Conservation (phyloP, 305 asterid species). For the Salvia sclarea region DNA sequence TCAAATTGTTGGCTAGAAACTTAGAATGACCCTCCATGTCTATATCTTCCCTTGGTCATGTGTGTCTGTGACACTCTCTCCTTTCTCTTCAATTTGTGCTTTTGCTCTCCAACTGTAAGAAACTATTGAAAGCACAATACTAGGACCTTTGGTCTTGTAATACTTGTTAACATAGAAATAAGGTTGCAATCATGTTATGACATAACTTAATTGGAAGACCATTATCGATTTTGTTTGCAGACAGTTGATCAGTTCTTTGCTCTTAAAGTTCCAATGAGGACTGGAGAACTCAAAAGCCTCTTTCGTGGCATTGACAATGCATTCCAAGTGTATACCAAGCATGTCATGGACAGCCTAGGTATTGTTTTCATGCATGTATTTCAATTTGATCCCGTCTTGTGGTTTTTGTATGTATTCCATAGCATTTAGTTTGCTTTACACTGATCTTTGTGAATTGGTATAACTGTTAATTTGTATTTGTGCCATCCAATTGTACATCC, state of each 20-base stretch:
- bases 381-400: not conserved
- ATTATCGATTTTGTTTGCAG: conserved; percentile 52
- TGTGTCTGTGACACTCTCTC: not conserved
- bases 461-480: not conserved
- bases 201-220: conserved; percentile 15
- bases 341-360: conserved; percentile 81
- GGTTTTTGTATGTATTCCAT: not conserved
- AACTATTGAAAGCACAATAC: not conserved
- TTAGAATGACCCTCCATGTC: not conserved
- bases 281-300: conserved; percentile 84
- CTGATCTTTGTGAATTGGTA: not conserved
- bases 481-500: not conserved
- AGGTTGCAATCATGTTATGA: conserved; percentile 17
- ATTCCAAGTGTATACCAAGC: conserved; percentile 86
- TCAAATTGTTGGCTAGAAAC: not conserved
- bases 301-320: conserved; percentile 95
- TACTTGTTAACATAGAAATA: conserved; percentile 3
- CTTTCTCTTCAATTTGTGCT: not conserved
- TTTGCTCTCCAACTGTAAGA: not conserved
- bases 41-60: not conserved
- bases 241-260: conserved; percentile 97
- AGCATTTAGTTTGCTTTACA: not conserved
- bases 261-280: conserved; percentile 93
- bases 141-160: not conserved
- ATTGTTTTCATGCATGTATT: conserved; percentile 11